These are phyloP conservation scores for Podila epigama DNA, from an alignment of 192 early-diverging fungal genomes.

Conservation along the genomic window DNA sequence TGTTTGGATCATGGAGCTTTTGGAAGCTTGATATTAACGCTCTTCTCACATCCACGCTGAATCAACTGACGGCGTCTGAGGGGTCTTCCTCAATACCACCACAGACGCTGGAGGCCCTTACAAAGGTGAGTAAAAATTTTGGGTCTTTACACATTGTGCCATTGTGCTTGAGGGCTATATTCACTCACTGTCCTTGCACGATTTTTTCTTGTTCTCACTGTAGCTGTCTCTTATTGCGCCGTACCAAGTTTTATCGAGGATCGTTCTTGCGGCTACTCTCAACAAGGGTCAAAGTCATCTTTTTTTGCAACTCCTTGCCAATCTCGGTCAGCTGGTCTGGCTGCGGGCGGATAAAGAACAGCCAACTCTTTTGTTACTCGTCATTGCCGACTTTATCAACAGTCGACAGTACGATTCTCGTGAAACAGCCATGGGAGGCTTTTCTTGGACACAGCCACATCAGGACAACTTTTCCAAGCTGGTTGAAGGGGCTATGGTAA, in stretches of 20 bases:
- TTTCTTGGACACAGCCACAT: not conserved
- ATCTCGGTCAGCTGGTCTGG: constrained; percentile 30
- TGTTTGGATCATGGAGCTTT: constrained; percentile 35
- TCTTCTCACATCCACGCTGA: constrained; percentile 13
- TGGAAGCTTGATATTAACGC: constrained; percentile 29
- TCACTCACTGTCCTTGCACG: not conserved
- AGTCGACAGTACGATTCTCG: not conserved
- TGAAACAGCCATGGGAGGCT: not conserved
- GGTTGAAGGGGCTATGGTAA: not conserved
- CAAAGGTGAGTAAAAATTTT: constrained; percentile 10
- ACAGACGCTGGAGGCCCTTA: constrained; percentile 16
- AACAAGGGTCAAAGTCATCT: constrained; percentile 30
- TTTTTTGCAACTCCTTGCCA: constrained; percentile 12
- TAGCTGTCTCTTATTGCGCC: constrained; percentile 40
- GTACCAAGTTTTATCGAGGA: constrained; percentile 22
- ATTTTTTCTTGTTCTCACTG: not conserved
- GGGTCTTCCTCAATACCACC: not conserved
- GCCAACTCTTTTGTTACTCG: constrained; percentile 6
- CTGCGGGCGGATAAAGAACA: constrained; percentile 3
- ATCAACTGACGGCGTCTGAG: constrained; percentile 26
- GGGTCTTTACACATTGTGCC: not conserved
- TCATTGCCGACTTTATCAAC: constrained; percentile 10
- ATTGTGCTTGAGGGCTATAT: not conserved
- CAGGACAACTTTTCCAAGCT: constrained; percentile 26
- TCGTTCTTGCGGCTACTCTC: constrained; percentile 6